phyloP scores from a whole-genome alignment of 805 yeast genomes.

The Vanderwaltozyma yarrowii region DNA sequence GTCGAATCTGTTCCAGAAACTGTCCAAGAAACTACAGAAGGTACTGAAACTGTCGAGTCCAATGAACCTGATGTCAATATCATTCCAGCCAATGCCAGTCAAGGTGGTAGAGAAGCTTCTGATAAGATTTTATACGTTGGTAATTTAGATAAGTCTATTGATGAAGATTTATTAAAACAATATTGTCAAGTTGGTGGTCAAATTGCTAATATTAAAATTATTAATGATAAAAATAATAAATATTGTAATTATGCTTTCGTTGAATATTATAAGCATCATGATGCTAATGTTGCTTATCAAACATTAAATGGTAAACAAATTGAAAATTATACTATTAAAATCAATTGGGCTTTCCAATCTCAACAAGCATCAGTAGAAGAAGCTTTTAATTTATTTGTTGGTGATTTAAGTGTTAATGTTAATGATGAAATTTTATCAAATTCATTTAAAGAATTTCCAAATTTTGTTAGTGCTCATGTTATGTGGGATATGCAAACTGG shows the following conservation, averaged over 20 bases:
- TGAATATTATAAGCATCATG: slow-evolving; percentile 49
- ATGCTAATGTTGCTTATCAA: slow-evolving; percentile 53
- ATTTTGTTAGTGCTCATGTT: slow-evolving; percentile 73
- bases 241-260: slow-evolving; percentile 70
- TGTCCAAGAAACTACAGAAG: no score
- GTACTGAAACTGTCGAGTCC: no score
- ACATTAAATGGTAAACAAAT: slow-evolving; percentile 49
- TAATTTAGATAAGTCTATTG: slow-evolving; percentile 50
- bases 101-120: slow-evolving; percentile 76
- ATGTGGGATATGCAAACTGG: slow-evolving; percentile 98
- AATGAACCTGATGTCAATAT: slow-evolving; percentile 12
- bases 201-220: slow-evolving; percentile 54
- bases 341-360: slow-evolving; percentile 80
- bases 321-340: slow-evolving; percentile 45
- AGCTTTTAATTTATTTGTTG: slow-evolving; percentile 71
- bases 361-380: slow-evolving; percentile 52
- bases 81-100: slow-evolving; percentile 55
- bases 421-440: slow-evolving; percentile 61
- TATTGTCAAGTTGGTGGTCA: slow-evolving; percentile 53
- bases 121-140: slow-evolving; percentile 69
- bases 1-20: no score
- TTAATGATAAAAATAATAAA: slow-evolving; percentile 63
- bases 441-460: slow-evolving; percentile 48
- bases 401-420: slow-evolving; percentile 74
- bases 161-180: slow-evolving; percentile 52